phyloP scores from a whole-genome alignment of 148 eudicot species.

The Spergularia marina region DNA sequence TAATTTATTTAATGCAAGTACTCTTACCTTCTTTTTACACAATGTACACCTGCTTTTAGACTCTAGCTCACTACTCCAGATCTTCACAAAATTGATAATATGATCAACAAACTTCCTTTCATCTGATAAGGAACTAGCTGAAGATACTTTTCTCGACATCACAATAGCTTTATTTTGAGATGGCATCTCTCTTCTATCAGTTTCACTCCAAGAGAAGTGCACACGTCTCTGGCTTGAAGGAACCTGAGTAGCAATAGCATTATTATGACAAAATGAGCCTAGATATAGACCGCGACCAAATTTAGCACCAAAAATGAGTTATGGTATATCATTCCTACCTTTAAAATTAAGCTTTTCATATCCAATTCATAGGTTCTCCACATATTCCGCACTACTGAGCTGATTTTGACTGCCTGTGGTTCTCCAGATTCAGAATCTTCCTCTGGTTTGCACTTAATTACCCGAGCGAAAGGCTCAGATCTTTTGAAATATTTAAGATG shows the following conservation, averaged over 20 bases:
- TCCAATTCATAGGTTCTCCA: constrained; percentile 73
- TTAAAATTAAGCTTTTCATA: constrained; percentile 49
- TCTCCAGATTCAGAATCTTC: constrained; percentile 49
- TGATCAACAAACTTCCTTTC: constrained; percentile 62
- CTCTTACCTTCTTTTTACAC: constrained; percentile 74
- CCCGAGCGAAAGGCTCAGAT: constrained; percentile 72
- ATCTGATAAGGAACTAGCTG: constrained; percentile 56
- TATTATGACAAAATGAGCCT: constrained; percentile 6
- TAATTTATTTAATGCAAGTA: neutral
- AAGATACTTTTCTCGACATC: constrained; percentile 56
- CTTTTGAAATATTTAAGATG: constrained; percentile 77
- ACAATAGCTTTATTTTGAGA: constrained; percentile 47
- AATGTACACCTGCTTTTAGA: constrained; percentile 60
- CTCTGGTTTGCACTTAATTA: constrained; percentile 79
- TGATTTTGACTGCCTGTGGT: constrained; percentile 72
- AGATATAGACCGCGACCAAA: neutral
- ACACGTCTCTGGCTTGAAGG: constrained; percentile 86
- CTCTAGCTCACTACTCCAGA: constrained; percentile 94
- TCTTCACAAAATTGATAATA: constrained; percentile 59
- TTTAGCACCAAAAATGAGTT: neutral
- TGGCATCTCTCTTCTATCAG: constrained; percentile 44
- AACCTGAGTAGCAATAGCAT: constrained; percentile 47
- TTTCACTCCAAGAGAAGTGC: constrained; percentile 60
- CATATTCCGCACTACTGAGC: constrained; percentile 71
- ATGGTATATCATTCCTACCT: constrained; percentile 39